A percentile compares a stretch with the other conserved stretches of the same genome.
These are phyloP conservation scores for Acanthochlamys bracteata DNA, from an alignment of 106 monocot genomes.

Conservation along the genomic window DNA sequence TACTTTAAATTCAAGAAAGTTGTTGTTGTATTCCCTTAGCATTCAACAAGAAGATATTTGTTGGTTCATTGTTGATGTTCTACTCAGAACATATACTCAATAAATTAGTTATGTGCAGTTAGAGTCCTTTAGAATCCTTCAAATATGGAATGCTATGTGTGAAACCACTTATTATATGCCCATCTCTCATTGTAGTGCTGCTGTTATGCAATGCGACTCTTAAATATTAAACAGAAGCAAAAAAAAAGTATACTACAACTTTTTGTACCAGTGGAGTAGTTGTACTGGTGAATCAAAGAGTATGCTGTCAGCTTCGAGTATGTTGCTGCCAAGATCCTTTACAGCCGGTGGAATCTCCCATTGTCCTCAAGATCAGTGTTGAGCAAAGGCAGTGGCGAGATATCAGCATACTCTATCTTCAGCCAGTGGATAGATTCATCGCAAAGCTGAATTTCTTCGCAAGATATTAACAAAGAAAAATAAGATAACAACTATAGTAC, in stretches of 20 bases:
- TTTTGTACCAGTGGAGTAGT: constrained; percentile 34
- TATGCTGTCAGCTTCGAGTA: constrained; percentile 36
- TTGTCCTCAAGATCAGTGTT: constrained; percentile 52
- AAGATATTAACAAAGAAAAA: background rate
- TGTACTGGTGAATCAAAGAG: constrained; percentile 55
- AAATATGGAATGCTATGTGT: too few relatives aligned
- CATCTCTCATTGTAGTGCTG: too few relatives aligned
- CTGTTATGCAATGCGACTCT: too few relatives aligned
- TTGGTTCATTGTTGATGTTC: too few relatives aligned
- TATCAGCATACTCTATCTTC: constrained; percentile 29
- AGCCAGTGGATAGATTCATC: constrained; percentile 26
- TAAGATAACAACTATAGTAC: background rate
- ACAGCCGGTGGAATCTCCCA: constrained; percentile 26
- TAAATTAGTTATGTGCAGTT: too few relatives aligned
- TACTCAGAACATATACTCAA: too few relatives aligned
- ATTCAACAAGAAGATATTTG: too few relatives aligned
- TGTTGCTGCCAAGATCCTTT: constrained; percentile 29
- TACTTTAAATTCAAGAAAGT: too few relatives aligned
- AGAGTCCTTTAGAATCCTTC: too few relatives aligned
- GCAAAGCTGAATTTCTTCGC: constrained; percentile 34
- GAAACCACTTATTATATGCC: too few relatives aligned
- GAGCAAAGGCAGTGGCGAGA: constrained; percentile 31
- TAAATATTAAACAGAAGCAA: background rate
- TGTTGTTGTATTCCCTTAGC: too few relatives aligned
- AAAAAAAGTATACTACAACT: background rate